Evolutionary conservation across 2,329 filamentous ascomycete genomes (phyloP), one percentile per base, ranked within the genome.

Genomic region (Trichoderma semiorbis): DNA sequence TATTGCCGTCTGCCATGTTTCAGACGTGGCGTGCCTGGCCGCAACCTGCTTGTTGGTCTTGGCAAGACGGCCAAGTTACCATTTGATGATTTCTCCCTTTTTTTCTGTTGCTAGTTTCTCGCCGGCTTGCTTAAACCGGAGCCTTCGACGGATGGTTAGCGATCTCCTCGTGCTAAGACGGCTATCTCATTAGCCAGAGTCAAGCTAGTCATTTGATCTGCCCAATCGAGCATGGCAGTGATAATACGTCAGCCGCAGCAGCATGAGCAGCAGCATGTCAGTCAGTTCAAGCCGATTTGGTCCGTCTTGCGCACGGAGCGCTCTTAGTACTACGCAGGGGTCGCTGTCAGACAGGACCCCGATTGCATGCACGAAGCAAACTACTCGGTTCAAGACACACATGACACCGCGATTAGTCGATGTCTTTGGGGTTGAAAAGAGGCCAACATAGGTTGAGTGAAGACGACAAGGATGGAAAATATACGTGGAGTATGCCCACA

Each of bases 141-240:
- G 14, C 16, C 30, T 21, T 11, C 3, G 32, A 53, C 64, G 21
- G 16, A 26, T 67, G 32, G 16, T 28, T 67, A 30, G 32, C 64
- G 30, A 67, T 57, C 30, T 34, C 47, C 32, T 36, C 47, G 14
- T 67, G 47, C 47, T 14, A 24, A 63, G 50, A 32, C 32, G 50
- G 64, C 50, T 57, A 57, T 55, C 53, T 68, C 32, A 58, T 26
- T 24, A 43, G n/a, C 36, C 21, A 39, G 64, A 68, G 50, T 24
- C 34, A 36, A 68, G 65, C 65, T 43, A 69, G 34, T 34, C 55
- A 47, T 14, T 69, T 61, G n/a, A 69, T 43, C 55, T 36, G 55
- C 28, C 26, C 36, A 12, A 30, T 50, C 39, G 21, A 69, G 66
- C 66, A 61, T 58, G 50, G 32, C 16, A 67, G 64, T 36, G 28